Evolutionary conservation across 2,329 filamentous ascomycete species (phyloP).

Genomic region (Aaosphaeria arxii): DNA sequence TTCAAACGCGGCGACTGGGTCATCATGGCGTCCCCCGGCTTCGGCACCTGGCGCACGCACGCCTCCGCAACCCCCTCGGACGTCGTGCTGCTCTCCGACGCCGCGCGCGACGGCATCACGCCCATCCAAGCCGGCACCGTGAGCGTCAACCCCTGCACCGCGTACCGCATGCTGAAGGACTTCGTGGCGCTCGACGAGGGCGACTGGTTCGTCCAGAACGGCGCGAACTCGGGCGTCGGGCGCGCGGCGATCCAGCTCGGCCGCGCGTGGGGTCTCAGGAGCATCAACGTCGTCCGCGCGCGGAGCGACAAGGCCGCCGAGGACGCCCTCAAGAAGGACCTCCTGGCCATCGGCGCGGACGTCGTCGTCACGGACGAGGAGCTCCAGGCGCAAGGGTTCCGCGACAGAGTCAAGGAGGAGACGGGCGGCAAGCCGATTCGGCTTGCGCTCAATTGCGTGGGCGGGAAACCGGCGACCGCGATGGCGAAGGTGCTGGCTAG

Average conservation of each 20-base stretch:
- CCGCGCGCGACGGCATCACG: slow-evolving; percentile 66
- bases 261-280: slow-evolving; percentile 80
- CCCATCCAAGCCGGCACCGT: slow-evolving; percentile 82
- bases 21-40: slow-evolving; percentile 76
- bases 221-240: slow-evolving; percentile 90
- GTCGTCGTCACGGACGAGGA: slow-evolving; percentile 62
- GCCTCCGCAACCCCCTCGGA: slow-evolving; percentile 62
- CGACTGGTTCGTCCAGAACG: slow-evolving; percentile 96
- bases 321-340: slow-evolving; percentile 59
- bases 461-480: slow-evolving; percentile 76
- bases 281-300: slow-evolving; percentile 83
- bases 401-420: slow-evolving; percentile 58
- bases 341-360: slow-evolving; percentile 61
- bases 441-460: slow-evolving; percentile 89
- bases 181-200: slow-evolving; percentile 68
- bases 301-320: slow-evolving; percentile 69
- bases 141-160: slow-evolving; percentile 88
- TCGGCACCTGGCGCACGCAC: slow-evolving; percentile 95
- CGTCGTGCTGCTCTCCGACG: slow-evolving; percentile 68
- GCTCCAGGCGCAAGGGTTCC: slow-evolving; percentile 61
- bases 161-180: slow-evolving; percentile 87
- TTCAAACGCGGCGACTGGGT: slow-evolving; percentile 86
- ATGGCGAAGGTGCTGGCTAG: slow-evolving; percentile 70
- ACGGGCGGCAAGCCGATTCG: slow-evolving; percentile 71
- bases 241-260: slow-evolving; percentile 87